Conservation (phyloP, 75 land plant genomes). For the Selaginella tamariscina region DNA sequence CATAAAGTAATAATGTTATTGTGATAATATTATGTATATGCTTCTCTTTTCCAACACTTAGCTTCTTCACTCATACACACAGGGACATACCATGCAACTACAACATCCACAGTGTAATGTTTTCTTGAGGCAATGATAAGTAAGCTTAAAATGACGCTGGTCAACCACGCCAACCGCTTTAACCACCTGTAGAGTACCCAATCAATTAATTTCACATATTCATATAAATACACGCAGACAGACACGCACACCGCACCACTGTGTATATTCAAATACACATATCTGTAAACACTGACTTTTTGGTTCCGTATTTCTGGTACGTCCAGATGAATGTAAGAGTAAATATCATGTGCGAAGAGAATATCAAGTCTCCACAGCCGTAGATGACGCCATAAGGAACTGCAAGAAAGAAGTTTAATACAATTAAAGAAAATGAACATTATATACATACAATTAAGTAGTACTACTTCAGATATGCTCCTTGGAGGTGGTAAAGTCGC, state of each 20-base stretch:
- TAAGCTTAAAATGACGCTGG: slow-evolving; percentile 49
- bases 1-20: not conserved
- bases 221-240: not conserved
- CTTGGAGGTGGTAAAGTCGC: slow-evolving; percentile 78
- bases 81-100: slow-evolving; percentile 70
- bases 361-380: slow-evolving; percentile 98
- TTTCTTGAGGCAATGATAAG: slow-evolving; percentile 88
- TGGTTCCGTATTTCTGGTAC: slow-evolving; percentile 76
- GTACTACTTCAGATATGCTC: slow-evolving; percentile 45
- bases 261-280: not conserved
- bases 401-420: slow-evolving; percentile 16
- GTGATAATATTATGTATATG: too few species aligned
- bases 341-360: slow-evolving; percentile 99
- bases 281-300: slow-evolving; percentile 28
- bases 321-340: slow-evolving; percentile 71
- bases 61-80: not conserved
- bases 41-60: not conserved
- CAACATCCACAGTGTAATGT: slow-evolving; percentile 91
- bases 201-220: too few species aligned
- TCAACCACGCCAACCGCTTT: slow-evolving; percentile 62
- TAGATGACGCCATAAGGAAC: slow-evolving; percentile 87
- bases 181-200: slow-evolving; percentile 74
- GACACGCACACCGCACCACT: not conserved
- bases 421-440: not conserved
- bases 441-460: slow-evolving; percentile 53